Conservation (phyloP, 345 rosid genomes). For the Ceriops tagal region DNA sequence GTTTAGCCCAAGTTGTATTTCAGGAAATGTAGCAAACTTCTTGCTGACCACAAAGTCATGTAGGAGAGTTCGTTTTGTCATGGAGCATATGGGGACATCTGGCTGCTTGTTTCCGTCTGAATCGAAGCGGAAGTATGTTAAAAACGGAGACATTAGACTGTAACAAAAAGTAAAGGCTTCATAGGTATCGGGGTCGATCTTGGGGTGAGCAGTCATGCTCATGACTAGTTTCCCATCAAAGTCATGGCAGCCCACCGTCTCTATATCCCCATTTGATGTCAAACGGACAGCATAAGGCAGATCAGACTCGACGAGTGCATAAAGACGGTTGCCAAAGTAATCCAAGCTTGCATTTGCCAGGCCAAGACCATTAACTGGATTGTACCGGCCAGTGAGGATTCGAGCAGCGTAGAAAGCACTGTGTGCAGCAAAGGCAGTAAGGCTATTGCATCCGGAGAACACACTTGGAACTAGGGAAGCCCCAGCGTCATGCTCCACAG, state of each 20-base stretch:
- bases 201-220: slow-evolving; percentile 73
- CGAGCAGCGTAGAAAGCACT: slow-evolving; percentile 48
- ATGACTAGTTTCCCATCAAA: slow-evolving; percentile 46
- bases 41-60: slow-evolving; percentile 62
- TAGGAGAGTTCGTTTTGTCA: slow-evolving; percentile 48
- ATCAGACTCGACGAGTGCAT: slow-evolving; percentile 57
- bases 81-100: slow-evolving; percentile 58
- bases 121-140: slow-evolving; percentile 47
- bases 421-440: slow-evolving; percentile 49
- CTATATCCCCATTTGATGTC: slow-evolving; percentile 38
- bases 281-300: slow-evolving; percentile 47
- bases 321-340: slow-evolving; percentile 41
- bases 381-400: slow-evolving; percentile 46
- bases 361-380: slow-evolving; percentile 47
- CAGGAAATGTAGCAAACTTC: slow-evolving; percentile 48
- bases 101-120: slow-evolving; percentile 40
- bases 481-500: slow-evolving; percentile 36
- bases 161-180: slow-evolving; percentile 61
- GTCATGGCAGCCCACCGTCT: slow-evolving; percentile 43
- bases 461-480: slow-evolving; percentile 46
- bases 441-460: slow-evolving; percentile 51
- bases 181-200: slow-evolving; percentile 42
- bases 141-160: slow-evolving; percentile 48
- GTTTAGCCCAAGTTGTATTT: slow-evolving; percentile 57
- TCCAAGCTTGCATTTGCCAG: slow-evolving; percentile 56